Evolutionary conservation across 1,139 yeast genomes (phyloP), one percentile per base, ranked within the genome.

Genomic region (Diutina mesorugosa): DNA sequence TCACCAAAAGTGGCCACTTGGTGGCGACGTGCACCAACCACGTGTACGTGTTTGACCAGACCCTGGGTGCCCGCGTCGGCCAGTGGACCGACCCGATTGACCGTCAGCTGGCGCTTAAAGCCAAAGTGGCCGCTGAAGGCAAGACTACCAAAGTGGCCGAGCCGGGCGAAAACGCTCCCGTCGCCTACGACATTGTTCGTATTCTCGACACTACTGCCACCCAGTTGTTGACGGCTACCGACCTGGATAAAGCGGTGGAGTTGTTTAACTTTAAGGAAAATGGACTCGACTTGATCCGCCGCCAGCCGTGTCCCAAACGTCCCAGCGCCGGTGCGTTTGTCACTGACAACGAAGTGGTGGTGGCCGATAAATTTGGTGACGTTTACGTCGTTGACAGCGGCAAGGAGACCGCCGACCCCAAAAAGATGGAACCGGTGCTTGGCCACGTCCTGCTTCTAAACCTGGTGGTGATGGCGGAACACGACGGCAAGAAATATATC

Each of bases 401-500:
- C 3, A 35, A 12, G n/a, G 67, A 63, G 2, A 65, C 72, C 1
- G 60, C 69, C 2, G 73, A 71, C n/a, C 81, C 78, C 56, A 72
- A 78, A 48, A 61, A 69, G 3, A 65, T 81, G 57, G 70, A 67
- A 51, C 97, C 98, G 2, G 77, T 91, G 8, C 74, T 91, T 59
- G 99, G 99, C 3, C 99, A 95, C 69, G 98, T 95, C 4, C 91
- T 98, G 4, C 90, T 95, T 97, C 78, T 95, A 61, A 88, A 96
- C 30, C 90, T 85, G 62, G 78, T 90, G 9, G 60, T 70, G 46
- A 73, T 81, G 18, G 70, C 81, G 21, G 73, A 74, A 3, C 69
- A 72, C 48, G 66, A 72, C 16, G 78, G 74, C 28, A 74, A 79
- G 58, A 78, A 80, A 61, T 87, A 72, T 60, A 69, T 91, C 28